Percentiles rank a stretch among this genome's conserved stretches.
These are phyloP conservation scores for Alternaria triticina DNA, from an alignment of 2,329 filamentous ascomycete genomes.

Conservation along the genomic window DNA sequence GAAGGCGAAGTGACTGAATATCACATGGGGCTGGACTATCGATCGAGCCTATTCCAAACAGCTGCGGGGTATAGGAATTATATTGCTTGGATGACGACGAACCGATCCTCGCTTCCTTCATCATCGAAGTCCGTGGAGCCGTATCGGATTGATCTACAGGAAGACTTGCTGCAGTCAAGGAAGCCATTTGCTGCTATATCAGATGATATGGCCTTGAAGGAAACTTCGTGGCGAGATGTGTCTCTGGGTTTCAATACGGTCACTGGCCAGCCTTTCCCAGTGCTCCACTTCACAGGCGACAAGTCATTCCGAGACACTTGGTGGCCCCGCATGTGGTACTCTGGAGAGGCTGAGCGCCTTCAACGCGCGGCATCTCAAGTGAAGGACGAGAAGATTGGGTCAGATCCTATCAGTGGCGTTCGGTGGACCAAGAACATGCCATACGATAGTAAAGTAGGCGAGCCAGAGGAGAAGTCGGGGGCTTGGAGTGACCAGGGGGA, in stretches of 20 bases:
- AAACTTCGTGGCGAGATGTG: not conserved
- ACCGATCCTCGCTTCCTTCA: not conserved
- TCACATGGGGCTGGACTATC: slow-evolving; percentile 1
- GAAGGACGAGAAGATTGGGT: not conserved
- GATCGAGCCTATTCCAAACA: not conserved
- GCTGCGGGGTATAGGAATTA: not conserved
- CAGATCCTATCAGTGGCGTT: not conserved
- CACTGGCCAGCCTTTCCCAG: not conserved
- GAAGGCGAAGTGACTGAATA: not conserved
- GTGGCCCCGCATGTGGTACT: slow-evolving; percentile 1
- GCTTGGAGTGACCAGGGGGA: not conserved
- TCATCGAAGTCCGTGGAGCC: not conserved
- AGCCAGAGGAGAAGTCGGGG: not conserved
- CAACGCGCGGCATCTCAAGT: not conserved
- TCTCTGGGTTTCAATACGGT: slow-evolving; percentile 1
- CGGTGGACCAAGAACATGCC: not conserved
- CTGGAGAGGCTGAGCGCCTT: not conserved
- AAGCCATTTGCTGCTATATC: not conserved
- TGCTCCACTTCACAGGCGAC: slow-evolving; percentile 2
- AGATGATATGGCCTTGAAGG: not conserved
- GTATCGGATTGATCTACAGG: not conserved
- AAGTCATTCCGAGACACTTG: not conserved
- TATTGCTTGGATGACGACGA: not conserved
- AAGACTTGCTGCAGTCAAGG: not conserved
- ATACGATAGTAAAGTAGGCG: not conserved